These are phyloP conservation scores for Orbilia blumenaviensis DNA, from an alignment of 2,329 filamentous ascomycete species.

Conservation along the genomic window DNA sequence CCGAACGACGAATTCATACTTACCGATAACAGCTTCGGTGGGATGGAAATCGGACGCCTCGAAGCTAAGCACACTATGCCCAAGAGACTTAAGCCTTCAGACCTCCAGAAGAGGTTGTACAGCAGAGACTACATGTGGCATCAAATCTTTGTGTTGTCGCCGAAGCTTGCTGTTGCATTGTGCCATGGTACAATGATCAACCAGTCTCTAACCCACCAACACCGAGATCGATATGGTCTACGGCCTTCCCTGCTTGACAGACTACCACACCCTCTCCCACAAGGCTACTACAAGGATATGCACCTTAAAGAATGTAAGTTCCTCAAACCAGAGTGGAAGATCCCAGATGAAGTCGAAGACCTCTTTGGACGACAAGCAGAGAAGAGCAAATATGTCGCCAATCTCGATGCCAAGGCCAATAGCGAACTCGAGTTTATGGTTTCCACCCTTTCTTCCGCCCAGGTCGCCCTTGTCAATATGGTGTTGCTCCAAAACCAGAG, in stretches of 20 bases:
- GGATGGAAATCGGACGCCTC: constrained; percentile 58
- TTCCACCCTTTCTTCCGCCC: constrained; percentile 56
- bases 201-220: constrained; percentile 55
- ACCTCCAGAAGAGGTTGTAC: constrained; percentile 57
- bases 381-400: constrained; percentile 48
- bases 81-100: constrained; percentile 56
- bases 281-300: constrained; percentile 58
- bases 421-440: constrained; percentile 58
- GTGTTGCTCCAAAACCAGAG: constrained; percentile 58
- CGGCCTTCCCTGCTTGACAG: constrained; percentile 57
- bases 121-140: constrained; percentile 59
- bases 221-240: constrained; percentile 58
- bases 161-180: constrained; percentile 58
- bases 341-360: constrained; percentile 57
- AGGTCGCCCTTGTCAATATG: constrained; percentile 57
- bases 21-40: constrained; percentile 58
- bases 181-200: constrained; percentile 58
- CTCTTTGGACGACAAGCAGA: constrained; percentile 55
- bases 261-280: constrained; percentile 57
- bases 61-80: constrained; percentile 57
- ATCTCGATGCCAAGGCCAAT: constrained; percentile 52
- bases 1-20: constrained; percentile 58
- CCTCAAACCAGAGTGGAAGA: constrained; percentile 56
- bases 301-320: constrained; percentile 56
- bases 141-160: constrained; percentile 58